Conservation (phyloP, 1,139 yeast species). For the Blastobotrys serpentis region DNA sequence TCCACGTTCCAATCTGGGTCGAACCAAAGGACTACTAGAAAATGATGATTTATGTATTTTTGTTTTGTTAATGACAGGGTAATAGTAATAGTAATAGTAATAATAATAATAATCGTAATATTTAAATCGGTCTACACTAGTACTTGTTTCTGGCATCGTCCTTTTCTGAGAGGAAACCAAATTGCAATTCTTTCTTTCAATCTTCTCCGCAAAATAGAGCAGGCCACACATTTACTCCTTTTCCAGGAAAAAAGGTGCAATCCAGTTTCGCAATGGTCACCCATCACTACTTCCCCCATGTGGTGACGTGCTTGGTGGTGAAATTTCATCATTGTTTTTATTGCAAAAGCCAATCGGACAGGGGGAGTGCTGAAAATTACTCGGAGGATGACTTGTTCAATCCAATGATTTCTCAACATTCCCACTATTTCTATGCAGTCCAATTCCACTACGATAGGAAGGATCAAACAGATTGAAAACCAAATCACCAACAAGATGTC, state of each 20-base stretch:
- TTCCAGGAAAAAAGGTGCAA: too few relatives aligned
- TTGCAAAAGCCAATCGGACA: slow-evolving; percentile 1
- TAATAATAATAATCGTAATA: not conserved
- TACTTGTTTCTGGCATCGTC: too few relatives aligned
- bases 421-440: slow-evolving; percentile 1
- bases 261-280: not conserved
- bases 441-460: not conserved
- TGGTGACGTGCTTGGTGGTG: not conserved
- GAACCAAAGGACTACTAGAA: slow-evolving; percentile 24
- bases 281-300: not conserved
- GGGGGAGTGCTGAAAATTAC: not conserved
- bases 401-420: not conserved
- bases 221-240: too few relatives aligned
- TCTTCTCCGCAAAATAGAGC: too few relatives aligned
- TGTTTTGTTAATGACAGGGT: not conserved
- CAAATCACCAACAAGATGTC: slow-evolving; percentile 26
- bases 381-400: not conserved
- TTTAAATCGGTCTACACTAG: too few relatives aligned
- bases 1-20: slow-evolving; percentile 31
- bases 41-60: not conserved
- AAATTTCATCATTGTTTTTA: not conserved
- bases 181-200: too few relatives aligned
- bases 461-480: slow-evolving; percentile 9
- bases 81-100: slow-evolving; percentile 2
- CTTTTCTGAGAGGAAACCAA: too few relatives aligned